Conservation (phyloP, 2,329 filamentous ascomycete species). For the Monilinia vaccinii-corymbosi region DNA sequence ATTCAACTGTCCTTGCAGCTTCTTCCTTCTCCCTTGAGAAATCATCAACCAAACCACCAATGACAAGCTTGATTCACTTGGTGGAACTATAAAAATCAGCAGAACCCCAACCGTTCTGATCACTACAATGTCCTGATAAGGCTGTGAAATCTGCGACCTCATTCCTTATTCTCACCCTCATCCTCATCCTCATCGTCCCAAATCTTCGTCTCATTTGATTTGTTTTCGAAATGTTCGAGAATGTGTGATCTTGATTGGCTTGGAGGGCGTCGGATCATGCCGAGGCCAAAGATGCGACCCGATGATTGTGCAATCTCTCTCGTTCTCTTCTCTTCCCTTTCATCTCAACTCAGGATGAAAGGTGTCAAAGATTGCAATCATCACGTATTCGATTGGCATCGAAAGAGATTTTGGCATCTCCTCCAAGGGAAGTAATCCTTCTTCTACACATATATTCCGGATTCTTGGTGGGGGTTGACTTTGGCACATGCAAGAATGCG, state of each 20-base stretch:
- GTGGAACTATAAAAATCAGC: neutral
- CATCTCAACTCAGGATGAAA: neutral
- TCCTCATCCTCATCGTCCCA: neutral
- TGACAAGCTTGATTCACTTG: conserved; percentile 10
- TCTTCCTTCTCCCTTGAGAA: neutral
- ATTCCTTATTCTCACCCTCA: neutral
- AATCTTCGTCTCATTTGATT: neutral
- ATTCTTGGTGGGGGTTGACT: conserved; percentile 16
- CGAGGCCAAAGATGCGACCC: conserved; percentile 9
- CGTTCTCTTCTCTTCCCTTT: neutral
- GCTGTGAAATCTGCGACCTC: conserved; percentile 13
- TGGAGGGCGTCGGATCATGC: neutral
- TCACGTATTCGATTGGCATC: neutral
- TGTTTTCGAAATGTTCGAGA: neutral
- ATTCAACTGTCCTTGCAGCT: conserved; percentile 13
- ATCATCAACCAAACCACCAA: conserved; percentile 9
- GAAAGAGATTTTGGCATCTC: conserved; percentile 1
- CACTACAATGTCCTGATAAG: conserved; percentile 14
- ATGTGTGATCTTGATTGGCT: conserved; percentile 1
- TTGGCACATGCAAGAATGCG: conserved; percentile 23
- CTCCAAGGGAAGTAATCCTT: conserved; percentile 2
- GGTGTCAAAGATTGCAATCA: neutral
- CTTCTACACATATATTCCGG: conserved; percentile 12
- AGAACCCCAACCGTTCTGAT: conserved; percentile 14
- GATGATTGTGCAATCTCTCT: neutral